These are phyloP conservation scores for Cryomyces minteri DNA, from an alignment of 495 filamentous ascomycete genomes.

Conservation along the genomic window DNA sequence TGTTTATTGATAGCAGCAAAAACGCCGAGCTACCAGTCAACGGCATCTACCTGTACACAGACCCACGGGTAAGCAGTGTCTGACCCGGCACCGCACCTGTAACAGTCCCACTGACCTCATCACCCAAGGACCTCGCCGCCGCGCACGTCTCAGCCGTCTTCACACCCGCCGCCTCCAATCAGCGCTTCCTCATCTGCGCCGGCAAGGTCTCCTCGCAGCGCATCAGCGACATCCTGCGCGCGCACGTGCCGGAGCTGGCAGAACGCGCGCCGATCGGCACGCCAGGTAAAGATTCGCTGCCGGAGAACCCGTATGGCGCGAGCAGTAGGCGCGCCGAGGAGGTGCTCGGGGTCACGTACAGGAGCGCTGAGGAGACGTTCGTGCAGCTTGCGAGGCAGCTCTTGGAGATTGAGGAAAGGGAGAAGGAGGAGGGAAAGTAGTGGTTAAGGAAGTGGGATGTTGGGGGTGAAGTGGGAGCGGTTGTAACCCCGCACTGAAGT, in stretches of 20 bases:
- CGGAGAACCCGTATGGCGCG: neutral
- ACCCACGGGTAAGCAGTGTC: slow-evolving; percentile 21
- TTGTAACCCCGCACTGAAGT: too few relatives aligned
- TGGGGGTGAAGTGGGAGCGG: too few relatives aligned
- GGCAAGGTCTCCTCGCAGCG: slow-evolving; percentile 22
- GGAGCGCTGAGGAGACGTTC: too few relatives aligned
- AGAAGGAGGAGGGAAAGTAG: too few relatives aligned
- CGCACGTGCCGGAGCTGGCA: slow-evolving; percentile 31
- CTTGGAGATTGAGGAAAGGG: too few relatives aligned
- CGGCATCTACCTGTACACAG: slow-evolving; percentile 21
- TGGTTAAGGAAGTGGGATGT: too few relatives aligned
- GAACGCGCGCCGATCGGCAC: slow-evolving; percentile 22
- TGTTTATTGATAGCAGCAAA: slow-evolving; percentile 5
- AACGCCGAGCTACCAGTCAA: slow-evolving; percentile 19
- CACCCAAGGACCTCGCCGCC: slow-evolving; percentile 29
- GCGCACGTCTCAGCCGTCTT: slow-evolving; percentile 37
- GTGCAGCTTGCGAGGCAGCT: too few relatives aligned
- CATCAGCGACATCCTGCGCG: slow-evolving; percentile 26
- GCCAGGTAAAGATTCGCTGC: neutral
- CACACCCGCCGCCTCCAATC: slow-evolving; percentile 27
- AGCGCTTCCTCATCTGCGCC: slow-evolving; percentile 33
- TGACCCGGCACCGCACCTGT: too few relatives aligned
- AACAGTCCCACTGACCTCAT: neutral
- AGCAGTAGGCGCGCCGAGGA: too few relatives aligned
- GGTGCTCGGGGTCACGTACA: too few relatives aligned